Base-by-base conservation (phyloP, 1,139 yeast species). In the Debaryomyces psychrophilus region DNA sequence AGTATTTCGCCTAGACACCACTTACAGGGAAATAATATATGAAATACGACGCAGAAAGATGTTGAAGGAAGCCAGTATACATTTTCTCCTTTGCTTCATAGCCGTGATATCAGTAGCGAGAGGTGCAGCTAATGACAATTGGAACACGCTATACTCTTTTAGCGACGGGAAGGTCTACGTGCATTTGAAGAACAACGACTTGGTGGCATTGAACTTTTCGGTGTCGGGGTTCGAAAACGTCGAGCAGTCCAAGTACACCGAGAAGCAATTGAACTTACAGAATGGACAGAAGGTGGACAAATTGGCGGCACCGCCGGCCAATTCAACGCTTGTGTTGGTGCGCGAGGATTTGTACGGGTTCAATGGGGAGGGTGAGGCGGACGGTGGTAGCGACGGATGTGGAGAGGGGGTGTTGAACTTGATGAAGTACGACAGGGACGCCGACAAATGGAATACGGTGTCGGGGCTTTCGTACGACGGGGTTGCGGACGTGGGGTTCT, bases 121-220 rank as follows among this genome's bases (percentile, higher is more conserved):
- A 20, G 28, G 43, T 33, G 41, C 38, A 14, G 12, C 8, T 22
- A 29, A 26, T 12, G 36, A 38, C 17, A 36, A 27, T 28, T 70
- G 76, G 72, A 64, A 67, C 37, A 65, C 77, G 1, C 56, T 72
- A 17, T 74, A 74, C 50, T 62, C 74, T 8, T 68, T 68, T 31
- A 52, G 59, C 6, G 61, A 63, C 11, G 77, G 76, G 1, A 61
- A 58, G 44, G 56, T 70, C 7, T 74, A 71, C 49, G 50, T 73
- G 22, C 73, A 69, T 47, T 59, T 74, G 41, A 58, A 60, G 20
- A 69, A 72, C 50, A 65, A 72, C 53, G 76, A 71, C 34, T 55
- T 74, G 37, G 59, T 73, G 8, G 50, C 64, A 2, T 50, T 74
- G 26, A 64, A 71, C 49, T 72, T 73, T 49, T 65, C 73, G 8